Conservation (phyloP, 2,329 filamentous ascomycete genomes). For the Colletotrichum liaoningense region DNA sequence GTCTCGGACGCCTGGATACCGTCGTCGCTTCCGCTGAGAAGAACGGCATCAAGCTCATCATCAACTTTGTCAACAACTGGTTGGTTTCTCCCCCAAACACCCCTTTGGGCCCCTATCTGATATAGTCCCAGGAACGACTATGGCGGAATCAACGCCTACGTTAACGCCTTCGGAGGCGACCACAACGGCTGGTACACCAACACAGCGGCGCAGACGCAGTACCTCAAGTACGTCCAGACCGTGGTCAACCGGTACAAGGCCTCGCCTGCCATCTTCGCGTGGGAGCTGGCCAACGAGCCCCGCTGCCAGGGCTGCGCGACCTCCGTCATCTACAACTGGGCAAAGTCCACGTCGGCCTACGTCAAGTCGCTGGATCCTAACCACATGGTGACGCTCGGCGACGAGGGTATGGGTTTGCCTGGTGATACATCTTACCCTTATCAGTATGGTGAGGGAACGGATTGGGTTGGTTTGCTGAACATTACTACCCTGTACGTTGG, state of each 20-base stretch:
- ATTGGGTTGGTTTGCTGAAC: constrained; percentile 62
- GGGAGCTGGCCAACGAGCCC: constrained; percentile 68
- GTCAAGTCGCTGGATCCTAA: constrained; percentile 72
- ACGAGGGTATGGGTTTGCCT: constrained; percentile 61
- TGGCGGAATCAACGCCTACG: constrained; percentile 73
- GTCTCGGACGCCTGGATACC: constrained; percentile 70
- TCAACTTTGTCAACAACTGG: constrained; percentile 77
- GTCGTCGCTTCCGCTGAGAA: constrained; percentile 70
- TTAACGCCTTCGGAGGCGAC: constrained; percentile 65
- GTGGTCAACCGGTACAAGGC: constrained; percentile 61
- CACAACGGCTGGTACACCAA: constrained; percentile 69
- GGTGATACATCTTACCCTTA: constrained; percentile 66
- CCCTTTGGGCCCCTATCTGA: background rate
- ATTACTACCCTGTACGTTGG: constrained; percentile 55
- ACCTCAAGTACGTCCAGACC: constrained; percentile 61
- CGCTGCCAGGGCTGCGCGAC: constrained; percentile 70
- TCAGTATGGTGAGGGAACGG: constrained; percentile 59
- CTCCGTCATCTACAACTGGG: constrained; percentile 71
- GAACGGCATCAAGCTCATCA: constrained; percentile 71
- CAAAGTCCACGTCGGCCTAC: constrained; percentile 66
- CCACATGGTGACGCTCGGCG: constrained; percentile 74
- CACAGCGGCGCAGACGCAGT: constrained; percentile 63
- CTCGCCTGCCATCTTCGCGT: constrained; percentile 62
- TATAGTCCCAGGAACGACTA: constrained; percentile 59
- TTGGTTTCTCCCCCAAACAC: background rate